Percentiles rank a stretch among this genome's conserved stretches.
phyloP scores from a whole-genome alignment of 2,329 filamentous ascomycete genomes.

The Tolypocladium ophioglossoides region DNA sequence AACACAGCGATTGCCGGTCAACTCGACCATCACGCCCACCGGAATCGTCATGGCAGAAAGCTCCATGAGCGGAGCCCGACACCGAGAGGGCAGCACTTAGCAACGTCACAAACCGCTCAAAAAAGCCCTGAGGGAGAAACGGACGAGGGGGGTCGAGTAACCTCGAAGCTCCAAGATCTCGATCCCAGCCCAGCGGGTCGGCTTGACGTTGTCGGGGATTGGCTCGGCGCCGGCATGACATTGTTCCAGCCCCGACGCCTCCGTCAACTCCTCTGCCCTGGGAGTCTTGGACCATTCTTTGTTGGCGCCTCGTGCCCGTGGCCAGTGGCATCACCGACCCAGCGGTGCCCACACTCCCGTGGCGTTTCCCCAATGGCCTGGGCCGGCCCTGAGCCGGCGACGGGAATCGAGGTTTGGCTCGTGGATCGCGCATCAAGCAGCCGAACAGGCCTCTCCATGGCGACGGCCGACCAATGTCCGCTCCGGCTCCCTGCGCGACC shows the following conservation, averaged over 20 bases:
- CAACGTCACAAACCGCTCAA: not conserved
- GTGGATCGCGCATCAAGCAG: constrained; percentile 9
- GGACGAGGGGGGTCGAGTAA: not conserved
- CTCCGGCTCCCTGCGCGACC: not conserved
- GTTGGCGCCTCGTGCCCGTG: not conserved
- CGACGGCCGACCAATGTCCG: not conserved
- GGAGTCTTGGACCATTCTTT: not conserved
- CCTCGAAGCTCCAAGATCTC: constrained; percentile 1
- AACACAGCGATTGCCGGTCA: constrained; percentile 4
- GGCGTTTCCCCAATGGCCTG: constrained; percentile 4
- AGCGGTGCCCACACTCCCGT: not conserved
- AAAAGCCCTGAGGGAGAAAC: not conserved
- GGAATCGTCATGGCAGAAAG: constrained; percentile 5
- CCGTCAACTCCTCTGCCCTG: not conserved
- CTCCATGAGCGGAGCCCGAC: not conserved
- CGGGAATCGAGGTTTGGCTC: constrained; percentile 19
- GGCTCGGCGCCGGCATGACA: constrained; percentile 1
- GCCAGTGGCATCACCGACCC: constrained; percentile 6
- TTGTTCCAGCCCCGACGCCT: not conserved
- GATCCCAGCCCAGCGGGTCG: constrained; percentile 2
- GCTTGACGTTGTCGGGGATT: not conserved
- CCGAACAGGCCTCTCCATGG: not conserved
- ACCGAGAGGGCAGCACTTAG: too few relatives aligned
- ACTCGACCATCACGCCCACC: constrained; percentile 3
- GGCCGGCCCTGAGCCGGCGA: constrained; percentile 11